Evolutionary conservation across 2,329 filamentous ascomycete genomes (phyloP), one percentile per base, ranked within the genome.

Genomic region (Proliferodiscus dingleyae): DNA sequence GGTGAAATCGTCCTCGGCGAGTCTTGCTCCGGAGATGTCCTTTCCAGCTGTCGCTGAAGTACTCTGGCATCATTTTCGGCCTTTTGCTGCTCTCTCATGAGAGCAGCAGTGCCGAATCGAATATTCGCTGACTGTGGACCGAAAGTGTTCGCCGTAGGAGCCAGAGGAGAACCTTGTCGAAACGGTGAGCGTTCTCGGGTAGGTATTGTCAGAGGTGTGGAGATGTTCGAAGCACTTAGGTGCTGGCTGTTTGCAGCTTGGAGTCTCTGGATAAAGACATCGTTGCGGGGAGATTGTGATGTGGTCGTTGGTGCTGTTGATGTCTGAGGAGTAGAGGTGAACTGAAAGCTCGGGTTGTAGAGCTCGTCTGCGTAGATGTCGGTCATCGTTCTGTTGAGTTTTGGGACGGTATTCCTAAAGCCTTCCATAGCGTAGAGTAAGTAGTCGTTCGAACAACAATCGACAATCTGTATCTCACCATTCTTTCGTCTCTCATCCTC

Each of bases 1-100:
- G 91, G 93, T 1, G 91, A 97, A 37, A 98, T 95, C 0, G 91
- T 95, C 66, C 88, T 87, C 1, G 80, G 75, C n/a, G 84, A 75
- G 0, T 74, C 75, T 5, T 73, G 53, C 24, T 55, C 53, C 65
- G 55, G 60, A 19, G 61, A 61, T 21, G 51, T 47, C 36, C 55
- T 56, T 1, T 72, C 69, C 37, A 74, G 56, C 28, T 69, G 64
- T 32, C 61, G 57, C 66, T 22, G 68, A 54, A 55, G 61, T 57
- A 52, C 68, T 60, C 46, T 64, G 52, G 74, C 75, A 47, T 83
- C 81, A 33, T 78, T 77, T 57, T 80, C 74, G 5, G 75, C 73
- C 59, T 82, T 81, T 46, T 70, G 71, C 53, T 80, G 75, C 61
- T 85, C 80, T 29, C 81, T 71, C 59, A 80, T 70, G 11, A 76